Conservation (phyloP, 352 stramenopile genomes). For the Hyaloperonospora brassicae region DNA sequence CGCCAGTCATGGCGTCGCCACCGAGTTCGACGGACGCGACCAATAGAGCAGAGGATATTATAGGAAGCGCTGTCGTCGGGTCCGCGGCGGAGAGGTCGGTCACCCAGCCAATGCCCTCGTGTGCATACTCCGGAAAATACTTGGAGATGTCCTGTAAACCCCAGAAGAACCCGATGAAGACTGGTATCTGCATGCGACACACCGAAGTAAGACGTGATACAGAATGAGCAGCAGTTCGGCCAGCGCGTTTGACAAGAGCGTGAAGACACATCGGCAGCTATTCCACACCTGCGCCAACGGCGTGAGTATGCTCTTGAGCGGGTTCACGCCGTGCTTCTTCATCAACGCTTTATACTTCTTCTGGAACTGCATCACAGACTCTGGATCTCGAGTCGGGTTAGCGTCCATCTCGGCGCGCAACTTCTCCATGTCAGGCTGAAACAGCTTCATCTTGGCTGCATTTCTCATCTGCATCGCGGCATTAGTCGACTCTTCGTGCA, state of each 20-base stretch:
- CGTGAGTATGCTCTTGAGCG: slow-evolving; percentile 61
- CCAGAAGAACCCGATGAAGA: slow-evolving; percentile 85
- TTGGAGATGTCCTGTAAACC: slow-evolving; percentile 69
- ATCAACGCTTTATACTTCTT: slow-evolving; percentile 71
- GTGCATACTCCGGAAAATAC: slow-evolving; percentile 71
- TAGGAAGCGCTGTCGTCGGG: slow-evolving; percentile 61
- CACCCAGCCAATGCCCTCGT: slow-evolving; percentile 78
- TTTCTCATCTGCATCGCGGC: slow-evolving; percentile 52
- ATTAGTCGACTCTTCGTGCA: background rate
- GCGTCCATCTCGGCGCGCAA: slow-evolving; percentile 59
- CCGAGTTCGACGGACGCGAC: slow-evolving; percentile 68
- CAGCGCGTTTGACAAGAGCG: too few species aligned
- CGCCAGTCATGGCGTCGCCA: slow-evolving; percentile 46
- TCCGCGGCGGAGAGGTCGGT: slow-evolving; percentile 68
- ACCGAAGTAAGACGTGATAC: background rate
- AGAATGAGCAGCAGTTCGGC: background rate
- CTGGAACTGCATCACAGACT: slow-evolving; percentile 57
- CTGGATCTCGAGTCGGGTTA: slow-evolving; percentile 34
- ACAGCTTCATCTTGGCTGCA: slow-evolving; percentile 74
- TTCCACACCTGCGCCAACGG: slow-evolving; percentile 44
- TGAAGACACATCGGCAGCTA: background rate
- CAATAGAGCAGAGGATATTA: slow-evolving; percentile 77
- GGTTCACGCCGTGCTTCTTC: slow-evolving; percentile 78
- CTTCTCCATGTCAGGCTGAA: slow-evolving; percentile 82
- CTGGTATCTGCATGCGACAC: slow-evolving; percentile 44